These are phyloP conservation scores for Choiromyces venosus DNA, from an alignment of 495 filamentous ascomycete species.

Conservation along the genomic window DNA sequence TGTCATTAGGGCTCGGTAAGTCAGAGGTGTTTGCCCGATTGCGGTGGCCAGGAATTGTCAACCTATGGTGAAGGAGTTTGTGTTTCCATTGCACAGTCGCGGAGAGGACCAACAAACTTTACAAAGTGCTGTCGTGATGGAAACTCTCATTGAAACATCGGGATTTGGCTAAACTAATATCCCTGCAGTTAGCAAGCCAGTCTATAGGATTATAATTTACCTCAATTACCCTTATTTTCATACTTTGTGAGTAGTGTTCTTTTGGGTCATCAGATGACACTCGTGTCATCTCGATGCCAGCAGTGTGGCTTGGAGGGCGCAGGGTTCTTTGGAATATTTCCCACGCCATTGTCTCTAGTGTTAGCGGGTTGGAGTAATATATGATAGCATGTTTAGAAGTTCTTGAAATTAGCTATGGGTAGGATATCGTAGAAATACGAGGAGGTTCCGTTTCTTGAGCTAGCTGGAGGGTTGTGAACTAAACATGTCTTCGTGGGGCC, in stretches of 20 bases:
- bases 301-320: neutral
- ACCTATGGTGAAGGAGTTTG: neutral
- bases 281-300: neutral
- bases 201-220: neutral
- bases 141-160: neutral
- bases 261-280: neutral
- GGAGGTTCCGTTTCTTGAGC: neutral
- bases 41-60: neutral
- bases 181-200: neutral
- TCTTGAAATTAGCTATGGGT: neutral
- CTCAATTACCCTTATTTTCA: neutral
- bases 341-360: neutral
- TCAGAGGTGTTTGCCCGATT: neutral
- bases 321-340: neutral
- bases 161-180: neutral
- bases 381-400: neutral
- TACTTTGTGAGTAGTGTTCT: neutral
- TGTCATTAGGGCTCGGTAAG: neutral
- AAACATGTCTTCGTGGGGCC: neutral
- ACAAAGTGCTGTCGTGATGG: neutral
- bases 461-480: neutral
- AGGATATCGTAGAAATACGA: neutral
- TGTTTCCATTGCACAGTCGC: neutral
- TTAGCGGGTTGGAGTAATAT: neutral
- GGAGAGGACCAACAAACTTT: too few relatives aligned